phyloP scores from a whole-genome alignment of 208 protist species.

The Crithidia sp. region DNA sequence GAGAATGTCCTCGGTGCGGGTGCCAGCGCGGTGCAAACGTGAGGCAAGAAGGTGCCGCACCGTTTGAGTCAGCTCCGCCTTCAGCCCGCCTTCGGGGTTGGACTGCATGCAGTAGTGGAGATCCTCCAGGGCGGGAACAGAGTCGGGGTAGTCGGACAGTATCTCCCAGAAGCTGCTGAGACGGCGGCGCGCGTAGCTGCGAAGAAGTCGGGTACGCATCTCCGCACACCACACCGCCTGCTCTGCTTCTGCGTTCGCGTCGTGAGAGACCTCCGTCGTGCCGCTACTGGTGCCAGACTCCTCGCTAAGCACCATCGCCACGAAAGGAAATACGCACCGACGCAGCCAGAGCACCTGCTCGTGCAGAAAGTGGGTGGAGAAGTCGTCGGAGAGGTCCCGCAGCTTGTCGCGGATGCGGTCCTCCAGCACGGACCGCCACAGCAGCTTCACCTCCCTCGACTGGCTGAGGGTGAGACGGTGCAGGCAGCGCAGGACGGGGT shows the following conservation, averaged over 20 bases:
- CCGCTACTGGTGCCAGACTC: background rate
- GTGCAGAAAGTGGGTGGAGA: conserved; percentile 55
- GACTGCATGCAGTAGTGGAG: conserved; percentile 75
- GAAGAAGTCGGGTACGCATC: conserved; percentile 61
- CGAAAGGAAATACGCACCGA: conserved; percentile 71
- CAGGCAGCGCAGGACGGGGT: conserved; percentile 56
- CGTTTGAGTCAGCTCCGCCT: conserved; percentile 59
- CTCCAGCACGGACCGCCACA: conserved; percentile 71
- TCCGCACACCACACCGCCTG: conserved; percentile 71
- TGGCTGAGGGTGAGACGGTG: conserved; percentile 70
- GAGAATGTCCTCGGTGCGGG: conserved; percentile 86
- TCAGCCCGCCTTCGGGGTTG: conserved; percentile 52
- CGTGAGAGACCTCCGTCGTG: background rate
- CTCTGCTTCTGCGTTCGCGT: conserved; percentile 39
- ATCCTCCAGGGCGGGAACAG: conserved; percentile 74
- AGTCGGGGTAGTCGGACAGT: conserved; percentile 88
- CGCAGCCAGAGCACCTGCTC: conserved; percentile 70
- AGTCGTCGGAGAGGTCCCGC: conserved; percentile 64
- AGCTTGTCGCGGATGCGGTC: conserved; percentile 54
- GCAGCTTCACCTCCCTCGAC: conserved; percentile 56
- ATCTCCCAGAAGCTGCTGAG: conserved; percentile 83
- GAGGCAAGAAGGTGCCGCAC: conserved; percentile 68
- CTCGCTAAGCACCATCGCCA: conserved; percentile 44
- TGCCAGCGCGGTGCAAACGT: conserved; percentile 84
- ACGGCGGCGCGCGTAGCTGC: conserved; percentile 59